Evolutionary conservation across 2,329 filamentous ascomycete genomes (phyloP), one percentile per base, ranked within the genome.

Genomic region (Pseudonectria foliicola): DNA sequence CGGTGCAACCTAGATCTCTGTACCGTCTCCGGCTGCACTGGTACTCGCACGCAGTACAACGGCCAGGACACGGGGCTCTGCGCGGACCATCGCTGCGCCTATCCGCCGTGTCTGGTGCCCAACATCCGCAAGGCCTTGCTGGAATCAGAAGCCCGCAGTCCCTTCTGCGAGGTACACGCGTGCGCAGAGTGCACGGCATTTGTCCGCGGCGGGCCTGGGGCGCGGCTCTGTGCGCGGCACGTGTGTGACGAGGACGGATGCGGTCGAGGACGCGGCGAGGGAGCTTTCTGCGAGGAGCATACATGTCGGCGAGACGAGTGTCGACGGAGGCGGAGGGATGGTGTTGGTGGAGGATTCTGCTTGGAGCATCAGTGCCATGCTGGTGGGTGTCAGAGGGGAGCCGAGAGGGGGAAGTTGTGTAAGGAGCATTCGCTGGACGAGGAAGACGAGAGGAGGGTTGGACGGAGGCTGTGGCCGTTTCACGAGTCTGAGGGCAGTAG

Each of bases 161-260:
- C 18, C 18, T 21, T 21, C 8, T 21, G 18, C 18, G 18, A 21
- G 18, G 8, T 8, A 8, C 18, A 21, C 8, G 8, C 18, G 5
- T 21, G 18, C 18, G 18, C 18, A 21, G 8, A 21, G 18, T 21
- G 18, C 18, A 21, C 18, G 18, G 18, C 18, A 6, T 21, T 21
- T 21, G 18, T 21, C 5, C 18, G 8, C 18, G 18, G 18, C 5
- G 18, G 18, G 52, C 5, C 33, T 44, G 21, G 30, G 39, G 10
- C 50, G 10, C 45, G 44, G 4, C 50, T 49, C 35, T 59, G 56
- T 38, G 44, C 50, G 26, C 41, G 42, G 4, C 56, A 59, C 37
- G 55, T 44, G 41, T 59, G 56, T 27, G 45, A 53, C 29, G 43
- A 39, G 13, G 30, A 35, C 12, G 51, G 52, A 26, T 59, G 56